Evolutionary conservation across 2,329 filamentous ascomycete genomes (phyloP), one percentile per base, ranked within the genome.

Genomic region (Arthroderma sp.): DNA sequence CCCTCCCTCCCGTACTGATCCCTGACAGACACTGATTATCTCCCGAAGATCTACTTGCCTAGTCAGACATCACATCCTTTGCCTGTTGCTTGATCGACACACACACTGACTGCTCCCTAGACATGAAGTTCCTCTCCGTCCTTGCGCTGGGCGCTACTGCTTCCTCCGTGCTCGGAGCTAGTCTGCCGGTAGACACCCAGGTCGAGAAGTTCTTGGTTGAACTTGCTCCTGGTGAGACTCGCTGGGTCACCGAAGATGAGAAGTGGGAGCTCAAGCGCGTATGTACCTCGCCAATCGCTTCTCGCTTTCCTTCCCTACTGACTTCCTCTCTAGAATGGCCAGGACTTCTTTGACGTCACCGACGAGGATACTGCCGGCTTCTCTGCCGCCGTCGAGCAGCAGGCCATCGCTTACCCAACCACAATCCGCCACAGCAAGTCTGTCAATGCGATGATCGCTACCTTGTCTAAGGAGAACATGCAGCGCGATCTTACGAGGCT

Each of bases 281-380:
- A 80, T 51, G 47, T 44, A 38, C 9, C 3, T 7, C 21, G 55
- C 39, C 13, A 1, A 17, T 37, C 19, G 8, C 15, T 19, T 21
- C 31, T 19, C 3, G 17, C 15, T 6, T 21, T 28, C 11, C 15
- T 17, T 15, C 6, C 21, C 8, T 53, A 37, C 31, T 53, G 9
- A 53, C 31, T 17, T 21, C 13, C n/a, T n/a, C 9, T 53, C 4
- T 15, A 94, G 88, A 80, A 87, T 69, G 89, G 89, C 66, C 79
- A 85, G 63, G 87, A 85, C 67, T 97, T 97, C 78, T 94, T 97
- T 80, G 91, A 97, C 74, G 91, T 97, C 67, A 96, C 93, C 60
- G 80, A 88, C 38, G 71, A 73, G 57, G 65, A n/a, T n/a, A n/a
- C 62, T 44, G 81, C 83, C 58, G 76, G 78, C 55, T 79, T 86